A percentile compares a stretch with the other conserved stretches of the same genome.
Evolutionary conservation across 2,329 filamentous ascomycete species (phyloP).

Genomic region (Coniella vitis): DNA sequence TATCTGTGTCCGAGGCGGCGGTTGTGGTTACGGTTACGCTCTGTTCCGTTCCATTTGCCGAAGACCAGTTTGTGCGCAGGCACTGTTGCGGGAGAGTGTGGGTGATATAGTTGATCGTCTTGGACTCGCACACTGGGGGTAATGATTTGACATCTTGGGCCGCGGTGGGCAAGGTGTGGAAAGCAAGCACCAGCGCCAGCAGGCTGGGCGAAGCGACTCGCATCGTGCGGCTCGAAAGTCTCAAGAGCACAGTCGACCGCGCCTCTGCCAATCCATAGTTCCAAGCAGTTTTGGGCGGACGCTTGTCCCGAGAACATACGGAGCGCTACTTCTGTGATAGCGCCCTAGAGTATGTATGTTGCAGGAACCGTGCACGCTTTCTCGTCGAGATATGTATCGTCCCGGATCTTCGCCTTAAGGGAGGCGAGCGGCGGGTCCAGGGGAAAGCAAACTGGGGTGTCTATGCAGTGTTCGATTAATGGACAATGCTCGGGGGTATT

Average conservation of each 20-base stretch:
- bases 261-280: slow-evolving; percentile 14
- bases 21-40: slow-evolving; percentile 16
- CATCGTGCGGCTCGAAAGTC: slow-evolving; percentile 5
- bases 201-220: slow-evolving; percentile 5
- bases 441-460: no score
- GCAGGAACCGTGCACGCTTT: background rate
- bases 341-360: background rate
- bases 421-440: no score
- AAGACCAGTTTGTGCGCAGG: slow-evolving; percentile 54
- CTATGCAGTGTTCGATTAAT: no score
- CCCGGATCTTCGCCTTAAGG: no score
- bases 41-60: slow-evolving; percentile 13
- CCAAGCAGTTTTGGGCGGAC: background rate
- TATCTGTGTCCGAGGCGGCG: slow-evolving; percentile 17
- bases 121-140: slow-evolving; percentile 41
- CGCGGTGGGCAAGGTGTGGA: slow-evolving; percentile 2
- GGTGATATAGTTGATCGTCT: slow-evolving; percentile 76
- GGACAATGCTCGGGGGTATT: background rate
- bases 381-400: no score
- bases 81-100: slow-evolving; percentile 72
- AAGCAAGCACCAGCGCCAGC: slow-evolving; percentile 3
- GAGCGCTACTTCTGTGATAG: background rate
- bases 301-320: background rate
- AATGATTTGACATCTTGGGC: background rate
- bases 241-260: slow-evolving; percentile 1